Evolutionary conservation across 208 protist species (phyloP).

Genomic region (Leptomonas seymouri): DNA sequence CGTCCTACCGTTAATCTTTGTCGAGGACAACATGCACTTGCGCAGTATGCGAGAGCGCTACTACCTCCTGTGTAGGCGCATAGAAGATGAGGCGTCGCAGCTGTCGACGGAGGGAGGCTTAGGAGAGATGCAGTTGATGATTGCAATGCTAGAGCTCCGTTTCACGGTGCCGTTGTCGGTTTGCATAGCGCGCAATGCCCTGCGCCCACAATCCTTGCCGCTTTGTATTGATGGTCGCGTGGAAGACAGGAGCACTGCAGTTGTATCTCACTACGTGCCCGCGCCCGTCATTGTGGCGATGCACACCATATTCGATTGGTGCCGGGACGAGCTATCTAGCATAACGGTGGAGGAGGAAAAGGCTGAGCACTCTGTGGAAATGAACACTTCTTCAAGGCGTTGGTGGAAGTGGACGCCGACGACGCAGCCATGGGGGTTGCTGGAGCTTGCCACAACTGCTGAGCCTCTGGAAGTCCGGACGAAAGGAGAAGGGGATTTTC

Average conservation of each 20-base stretch:
- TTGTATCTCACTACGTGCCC: slow-evolving; percentile 34
- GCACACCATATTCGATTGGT: slow-evolving; percentile 53
- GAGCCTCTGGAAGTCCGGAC: background rate
- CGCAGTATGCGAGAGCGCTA: slow-evolving; percentile 78
- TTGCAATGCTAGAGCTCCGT: slow-evolving; percentile 55
- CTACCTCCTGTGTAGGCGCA: slow-evolving; percentile 54
- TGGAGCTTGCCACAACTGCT: slow-evolving; percentile 13
- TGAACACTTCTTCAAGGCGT: no score
- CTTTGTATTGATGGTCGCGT: no score
- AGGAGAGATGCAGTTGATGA: background rate
- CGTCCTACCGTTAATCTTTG: slow-evolving; percentile 46
- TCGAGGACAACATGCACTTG: slow-evolving; percentile 85
- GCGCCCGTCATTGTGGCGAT: slow-evolving; percentile 56
- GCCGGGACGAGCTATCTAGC: background rate
- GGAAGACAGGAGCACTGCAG: background rate
- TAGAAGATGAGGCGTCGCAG: slow-evolving; percentile 2
- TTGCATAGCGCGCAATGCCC: slow-evolving; percentile 58
- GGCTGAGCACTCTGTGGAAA: background rate
- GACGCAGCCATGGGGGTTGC: slow-evolving; percentile 27
- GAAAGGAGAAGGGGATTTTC: background rate
- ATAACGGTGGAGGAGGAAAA: background rate
- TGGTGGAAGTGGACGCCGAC: slow-evolving; percentile 35
- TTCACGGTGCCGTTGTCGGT: slow-evolving; percentile 42
- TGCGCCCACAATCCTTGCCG: background rate
- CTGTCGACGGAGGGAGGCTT: background rate